phyloP scores from a whole-genome alignment of 2,329 filamentous ascomycete species.

The Colletotrichum theobromicola region DNA sequence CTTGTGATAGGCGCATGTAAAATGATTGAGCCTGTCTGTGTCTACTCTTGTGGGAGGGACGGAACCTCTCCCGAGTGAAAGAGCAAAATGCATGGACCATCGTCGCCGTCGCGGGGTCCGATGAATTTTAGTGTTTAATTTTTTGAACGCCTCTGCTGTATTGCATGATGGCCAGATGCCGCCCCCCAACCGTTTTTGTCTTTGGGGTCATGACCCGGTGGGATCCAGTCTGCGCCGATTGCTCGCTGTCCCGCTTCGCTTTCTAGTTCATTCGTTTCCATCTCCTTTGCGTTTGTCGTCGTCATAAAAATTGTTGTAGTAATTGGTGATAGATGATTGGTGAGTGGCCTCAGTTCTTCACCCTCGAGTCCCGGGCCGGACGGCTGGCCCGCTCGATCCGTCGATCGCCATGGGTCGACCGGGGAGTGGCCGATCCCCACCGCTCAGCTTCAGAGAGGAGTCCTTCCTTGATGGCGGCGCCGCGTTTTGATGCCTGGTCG shows the following conservation, averaged over 20 bases:
- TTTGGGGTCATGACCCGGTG: not conserved
- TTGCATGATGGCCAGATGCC: not conserved
- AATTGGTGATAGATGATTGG: not conserved
- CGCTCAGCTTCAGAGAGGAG: slow-evolving; percentile 19
- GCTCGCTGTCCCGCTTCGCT: not conserved
- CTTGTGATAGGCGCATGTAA: not conserved
- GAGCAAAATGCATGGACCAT: not conserved
- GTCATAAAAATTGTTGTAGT: not conserved
- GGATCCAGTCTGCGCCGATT: not conserved
- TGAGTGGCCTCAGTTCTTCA: slow-evolving; percentile 8
- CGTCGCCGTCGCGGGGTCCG: not conserved
- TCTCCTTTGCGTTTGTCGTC: not conserved
- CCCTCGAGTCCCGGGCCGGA: slow-evolving; percentile 10
- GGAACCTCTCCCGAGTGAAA: not conserved
- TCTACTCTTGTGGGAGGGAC: not conserved
- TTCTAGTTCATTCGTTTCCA: not conserved
- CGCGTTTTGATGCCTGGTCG: slow-evolving; percentile 12
- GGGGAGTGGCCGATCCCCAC: slow-evolving; percentile 14
- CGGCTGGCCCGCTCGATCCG: slow-evolving; percentile 15
- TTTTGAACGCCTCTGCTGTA: slow-evolving; percentile 9
- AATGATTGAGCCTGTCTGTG: not conserved
- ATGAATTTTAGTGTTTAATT: not conserved
- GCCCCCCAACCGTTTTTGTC: not conserved
- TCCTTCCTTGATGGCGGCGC: slow-evolving; percentile 19
- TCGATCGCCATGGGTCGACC: slow-evolving; percentile 14